A percentile compares a stretch with the other conserved stretches of the same genome.
These are phyloP conservation scores for Mycena kentingensis DNA, from an alignment of 768 basidiomycete species.

Conservation along the genomic window DNA sequence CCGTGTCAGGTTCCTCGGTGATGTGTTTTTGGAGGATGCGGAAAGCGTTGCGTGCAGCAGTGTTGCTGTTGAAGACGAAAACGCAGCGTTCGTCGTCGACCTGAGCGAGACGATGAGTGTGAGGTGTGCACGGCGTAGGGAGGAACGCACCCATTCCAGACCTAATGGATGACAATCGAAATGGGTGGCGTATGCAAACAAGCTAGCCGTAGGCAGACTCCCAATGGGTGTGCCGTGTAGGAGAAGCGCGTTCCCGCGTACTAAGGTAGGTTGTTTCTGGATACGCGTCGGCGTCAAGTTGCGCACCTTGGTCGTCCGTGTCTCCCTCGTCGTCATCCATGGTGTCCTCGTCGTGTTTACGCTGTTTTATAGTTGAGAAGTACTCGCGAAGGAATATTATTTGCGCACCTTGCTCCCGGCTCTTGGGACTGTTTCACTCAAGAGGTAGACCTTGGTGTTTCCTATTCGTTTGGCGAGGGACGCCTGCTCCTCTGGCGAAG, in stretches of 20 bases:
- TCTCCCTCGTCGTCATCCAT: conserved; percentile 37
- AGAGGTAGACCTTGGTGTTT: conserved; percentile 72
- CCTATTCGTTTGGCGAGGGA: conserved; percentile 71
- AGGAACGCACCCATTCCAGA: conserved; percentile 63
- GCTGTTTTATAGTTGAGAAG: conserved; percentile 47
- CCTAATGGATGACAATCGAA: conserved; percentile 74
- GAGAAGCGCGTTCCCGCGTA: conserved; percentile 71
- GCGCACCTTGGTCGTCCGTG: conserved; percentile 39
- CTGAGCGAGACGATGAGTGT: background rate
- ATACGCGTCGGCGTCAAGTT: background rate
- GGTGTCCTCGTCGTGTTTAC: conserved; percentile 39
- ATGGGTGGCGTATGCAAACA: conserved; percentile 83
- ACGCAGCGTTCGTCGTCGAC: conserved; percentile 81
- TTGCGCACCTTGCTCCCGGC: conserved; percentile 71
- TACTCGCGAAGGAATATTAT: conserved; percentile 40
- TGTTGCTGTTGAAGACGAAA: conserved; percentile 65
- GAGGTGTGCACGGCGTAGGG: background rate
- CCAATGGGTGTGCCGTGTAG: conserved; percentile 74
- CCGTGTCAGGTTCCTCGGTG: conserved; percentile 54
- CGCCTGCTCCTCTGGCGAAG: conserved; percentile 35
- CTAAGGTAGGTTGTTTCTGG: conserved; percentile 49
- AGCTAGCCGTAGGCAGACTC: conserved; percentile 70
- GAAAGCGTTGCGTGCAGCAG: conserved; percentile 54
- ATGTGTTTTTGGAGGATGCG: conserved; percentile 52
- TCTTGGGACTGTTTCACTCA: conserved; percentile 64